Percentiles rank a stretch among this genome's conserved stretches.
Evolutionary conservation across 139 green algal species (phyloP).

Genomic region (Picochlorum costavermella): DNA sequence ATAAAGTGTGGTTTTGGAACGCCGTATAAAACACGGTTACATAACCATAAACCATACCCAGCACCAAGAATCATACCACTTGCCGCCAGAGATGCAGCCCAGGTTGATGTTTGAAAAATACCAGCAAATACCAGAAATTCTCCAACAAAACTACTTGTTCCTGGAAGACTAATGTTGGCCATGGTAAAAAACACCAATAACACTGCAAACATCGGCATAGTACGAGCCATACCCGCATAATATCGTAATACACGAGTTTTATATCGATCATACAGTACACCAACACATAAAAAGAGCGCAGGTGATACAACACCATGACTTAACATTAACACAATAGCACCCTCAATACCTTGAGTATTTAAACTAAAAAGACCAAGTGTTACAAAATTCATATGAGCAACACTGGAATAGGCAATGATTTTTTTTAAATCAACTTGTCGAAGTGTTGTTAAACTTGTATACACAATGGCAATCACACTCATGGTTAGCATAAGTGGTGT

Average conservation of each 20-base stretch:
- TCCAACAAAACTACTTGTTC: slow-evolving; percentile 56
- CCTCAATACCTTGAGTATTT: slow-evolving; percentile 52
- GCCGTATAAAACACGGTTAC: slow-evolving; percentile 41
- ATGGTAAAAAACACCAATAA: slow-evolving; percentile 61
- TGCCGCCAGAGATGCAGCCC: slow-evolving; percentile 32
- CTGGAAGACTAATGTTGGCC: slow-evolving; percentile 53
- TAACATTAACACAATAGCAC: slow-evolving; percentile 54
- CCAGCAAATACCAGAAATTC: slow-evolving; percentile 51
- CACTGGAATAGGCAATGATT: slow-evolving; percentile 61
- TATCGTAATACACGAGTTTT: slow-evolving; percentile 56
- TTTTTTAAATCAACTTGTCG: slow-evolving; percentile 64
- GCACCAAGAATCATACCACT: slow-evolving; percentile 40
- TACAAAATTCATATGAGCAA: slow-evolving; percentile 62
- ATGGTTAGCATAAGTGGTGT: slow-evolving; percentile 51
- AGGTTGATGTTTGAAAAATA: slow-evolving; percentile 41
- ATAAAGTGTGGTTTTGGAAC: slow-evolving; percentile 39
- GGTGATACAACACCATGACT: slow-evolving; percentile 55
- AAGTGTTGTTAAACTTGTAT: slow-evolving; percentile 50
- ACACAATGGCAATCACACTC: slow-evolving; percentile 55
- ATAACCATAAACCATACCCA: slow-evolving; percentile 44
- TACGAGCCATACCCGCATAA: slow-evolving; percentile 39
- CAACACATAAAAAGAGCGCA: slow-evolving; percentile 56
- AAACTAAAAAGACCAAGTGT: slow-evolving; percentile 55
- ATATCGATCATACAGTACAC: slow-evolving; percentile 51
- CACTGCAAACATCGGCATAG: slow-evolving; percentile 58